Evolutionary conservation across 768 basidiomycete genomes (phyloP).

Genomic region (Lactarius hatsudake): DNA sequence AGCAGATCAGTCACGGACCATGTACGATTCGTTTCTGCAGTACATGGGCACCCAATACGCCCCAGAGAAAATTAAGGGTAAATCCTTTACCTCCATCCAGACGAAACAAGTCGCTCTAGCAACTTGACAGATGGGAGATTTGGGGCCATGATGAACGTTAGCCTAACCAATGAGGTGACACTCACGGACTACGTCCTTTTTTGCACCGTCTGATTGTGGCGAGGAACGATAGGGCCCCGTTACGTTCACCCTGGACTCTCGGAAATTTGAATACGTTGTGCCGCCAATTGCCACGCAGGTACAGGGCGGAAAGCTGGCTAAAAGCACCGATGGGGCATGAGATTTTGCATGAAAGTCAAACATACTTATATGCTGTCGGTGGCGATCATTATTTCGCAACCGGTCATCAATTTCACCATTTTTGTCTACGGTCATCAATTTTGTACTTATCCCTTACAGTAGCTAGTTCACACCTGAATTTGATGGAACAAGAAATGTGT

Average conservation of each 20-base stretch:
- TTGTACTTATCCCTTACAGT: not conserved
- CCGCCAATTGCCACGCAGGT: conserved; percentile 5
- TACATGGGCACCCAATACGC: conserved; percentile 64
- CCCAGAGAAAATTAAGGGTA: conserved; percentile 78
- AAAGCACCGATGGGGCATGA: not conserved
- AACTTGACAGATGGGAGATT: conserved; percentile 74
- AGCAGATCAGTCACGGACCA: conserved; percentile 57
- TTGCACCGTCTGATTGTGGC: conserved; percentile 19
- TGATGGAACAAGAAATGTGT: not conserved
- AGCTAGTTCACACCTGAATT: not conserved
- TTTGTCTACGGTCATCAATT: not conserved
- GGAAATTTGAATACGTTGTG: conserved; percentile 66
- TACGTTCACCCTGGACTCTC: conserved; percentile 80
- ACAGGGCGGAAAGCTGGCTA: not conserved
- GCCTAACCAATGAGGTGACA: conserved; percentile 79
- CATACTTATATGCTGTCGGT: not conserved
- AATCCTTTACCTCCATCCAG: conserved; percentile 22
- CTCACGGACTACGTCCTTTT: conserved; percentile 4
- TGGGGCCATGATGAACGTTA: conserved; percentile 95
- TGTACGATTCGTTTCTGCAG: conserved; percentile 74
- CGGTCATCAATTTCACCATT: not conserved
- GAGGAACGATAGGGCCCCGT: conserved; percentile 63
- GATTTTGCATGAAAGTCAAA: not conserved
- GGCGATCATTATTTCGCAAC: not conserved
- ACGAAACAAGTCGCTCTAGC: conserved; percentile 22